Evolutionary conservation across 345 rosid species (phyloP), one percentile per base, ranked within the genome.

Genomic region (Camelina neglecta): DNA sequence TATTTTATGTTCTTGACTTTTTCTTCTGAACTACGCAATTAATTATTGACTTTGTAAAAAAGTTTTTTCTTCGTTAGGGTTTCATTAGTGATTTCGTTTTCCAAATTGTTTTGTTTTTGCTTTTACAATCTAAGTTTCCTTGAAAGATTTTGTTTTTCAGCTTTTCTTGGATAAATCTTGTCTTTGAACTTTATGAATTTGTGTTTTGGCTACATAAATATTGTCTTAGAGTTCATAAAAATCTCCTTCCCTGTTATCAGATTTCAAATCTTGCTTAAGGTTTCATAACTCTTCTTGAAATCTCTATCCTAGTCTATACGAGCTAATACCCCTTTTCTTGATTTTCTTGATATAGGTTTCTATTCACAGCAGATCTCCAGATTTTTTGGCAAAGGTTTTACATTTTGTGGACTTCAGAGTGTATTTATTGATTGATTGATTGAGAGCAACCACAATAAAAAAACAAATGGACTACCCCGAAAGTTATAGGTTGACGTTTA

Each of bases 401-500:
- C 31, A 29, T 3, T 29, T 4, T 29, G 38, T 35, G 38, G 38
- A 7, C 31, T 35, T 35, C 8, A 35, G 38, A 35, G 38, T 35
- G 8, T 35, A 35, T 35, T 7, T 7, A 35, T 35, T 35, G 38
- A 35, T 29, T 35, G 38, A 35, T 29, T 29, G 31, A 29, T 29
- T 29, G 38, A 33, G 36, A 35, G 38, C 8, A 35, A 35, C 38
- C 7, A 35, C 8, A 7, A 35, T 7, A 1, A 53, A 5, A 58
- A 60, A 38, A 18, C 18, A 35, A 24, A 78, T 72, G 77, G 90
- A 64, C 63, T 60, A 79, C 58, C 75, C 1, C 7, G 57, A 44
- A 42, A 80, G 60, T 66, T 56, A 73, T 44, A 60, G 83, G 24
- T 85, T 91, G 87, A 86, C 93, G 12, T 79, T 85, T 41, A 10